Base-by-base conservation (phyloP, 1,139 yeast genomes). In the Taiozyma sp. region DNA sequence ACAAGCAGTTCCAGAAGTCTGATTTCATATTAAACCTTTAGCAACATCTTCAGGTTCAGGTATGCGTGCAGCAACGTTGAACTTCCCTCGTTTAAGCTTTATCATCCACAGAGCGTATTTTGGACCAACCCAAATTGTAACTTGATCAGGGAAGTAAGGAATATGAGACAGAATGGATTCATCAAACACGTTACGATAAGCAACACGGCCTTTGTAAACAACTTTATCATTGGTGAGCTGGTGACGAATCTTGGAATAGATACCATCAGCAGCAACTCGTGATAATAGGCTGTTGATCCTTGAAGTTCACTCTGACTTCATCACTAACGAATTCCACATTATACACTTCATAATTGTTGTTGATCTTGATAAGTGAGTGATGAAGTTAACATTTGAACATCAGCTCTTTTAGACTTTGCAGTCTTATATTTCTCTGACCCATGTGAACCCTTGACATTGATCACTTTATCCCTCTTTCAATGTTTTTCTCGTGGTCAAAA, bases 181-280 rank as follows among this genome's bases (percentile, higher is more conserved):
- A 45, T 50, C 52, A 47, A 54, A 54, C 6, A 54, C 55, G 28
- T 54, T 54, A 27, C 55, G 44, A 36, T 54, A 54, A 1, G 57
- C 57, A 45, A 54, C 57, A 7, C 36, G 45, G 10, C 57, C 57
- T 47, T 54, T 54, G 30, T 54, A 54, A 5, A 34, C 45, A 14
- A 49, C 46, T 22, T 50, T 39, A 46, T 54, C 57, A 4, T 45
- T 48, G 9, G 55, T 54, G 29, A 54, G 50, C 29, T 54, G 57
- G 27, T 54, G 50, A 36, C 57, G 51, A 32, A 51, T 50, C 22
- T 49, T 54, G 13, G 57, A 54, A 29, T 54, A 54, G 14, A 54
- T 54, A 32, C 57, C 57, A 46, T 52, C 57, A 27, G 57, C 57
- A 12, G 55, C 55, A 16, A 52, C 51, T 10, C 16, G 50, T 51